Percentiles rank a stretch among this genome's conserved stretches.
phyloP scores from a whole-genome alignment of 345 rosid genomes.

The Bruguiera parviflora region DNA sequence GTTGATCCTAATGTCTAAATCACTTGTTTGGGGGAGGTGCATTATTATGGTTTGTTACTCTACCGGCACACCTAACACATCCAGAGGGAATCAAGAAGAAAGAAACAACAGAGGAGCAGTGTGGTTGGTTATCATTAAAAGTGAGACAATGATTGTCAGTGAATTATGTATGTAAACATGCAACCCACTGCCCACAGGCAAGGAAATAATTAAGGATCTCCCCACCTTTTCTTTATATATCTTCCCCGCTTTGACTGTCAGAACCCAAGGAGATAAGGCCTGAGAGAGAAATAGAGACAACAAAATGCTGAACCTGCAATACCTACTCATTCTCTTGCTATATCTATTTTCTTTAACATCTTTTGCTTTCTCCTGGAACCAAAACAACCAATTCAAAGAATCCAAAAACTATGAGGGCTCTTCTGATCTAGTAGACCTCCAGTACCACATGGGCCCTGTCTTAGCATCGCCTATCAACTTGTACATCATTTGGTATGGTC shows the following conservation, averaged over 20 bases:
- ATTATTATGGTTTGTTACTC: neutral
- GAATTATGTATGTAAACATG: slow-evolving; percentile 21
- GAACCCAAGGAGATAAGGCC: neutral
- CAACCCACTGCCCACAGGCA: slow-evolving; percentile 18
- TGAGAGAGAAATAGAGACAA: neutral
- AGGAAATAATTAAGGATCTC: slow-evolving; percentile 21
- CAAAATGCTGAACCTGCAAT: slow-evolving; percentile 23
- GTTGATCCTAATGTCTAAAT: too few relatives aligned
- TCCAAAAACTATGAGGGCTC: slow-evolving; percentile 49
- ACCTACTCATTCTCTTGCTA: slow-evolving; percentile 16
- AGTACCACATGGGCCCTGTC: slow-evolving; percentile 72
- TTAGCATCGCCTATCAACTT: slow-evolving; percentile 47
- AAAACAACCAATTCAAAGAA: slow-evolving; percentile 21
- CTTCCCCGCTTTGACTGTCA: neutral
- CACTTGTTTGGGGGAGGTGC: too few relatives aligned
- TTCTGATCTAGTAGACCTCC: slow-evolving; percentile 45
- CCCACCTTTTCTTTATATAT: slow-evolving; percentile 14
- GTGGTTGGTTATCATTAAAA: slow-evolving; percentile 11
- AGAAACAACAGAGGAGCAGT: slow-evolving; percentile 9
- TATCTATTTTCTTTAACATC: slow-evolving; percentile 10
- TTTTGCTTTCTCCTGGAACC: slow-evolving; percentile 27
- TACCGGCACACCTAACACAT: neutral
- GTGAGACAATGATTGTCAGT: slow-evolving; percentile 14
- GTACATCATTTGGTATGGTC: slow-evolving; percentile 68
- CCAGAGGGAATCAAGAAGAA: neutral